Base-by-base conservation (phyloP, 2,329 filamentous ascomycete genomes). In the Rhinocladiella similis region DNA sequence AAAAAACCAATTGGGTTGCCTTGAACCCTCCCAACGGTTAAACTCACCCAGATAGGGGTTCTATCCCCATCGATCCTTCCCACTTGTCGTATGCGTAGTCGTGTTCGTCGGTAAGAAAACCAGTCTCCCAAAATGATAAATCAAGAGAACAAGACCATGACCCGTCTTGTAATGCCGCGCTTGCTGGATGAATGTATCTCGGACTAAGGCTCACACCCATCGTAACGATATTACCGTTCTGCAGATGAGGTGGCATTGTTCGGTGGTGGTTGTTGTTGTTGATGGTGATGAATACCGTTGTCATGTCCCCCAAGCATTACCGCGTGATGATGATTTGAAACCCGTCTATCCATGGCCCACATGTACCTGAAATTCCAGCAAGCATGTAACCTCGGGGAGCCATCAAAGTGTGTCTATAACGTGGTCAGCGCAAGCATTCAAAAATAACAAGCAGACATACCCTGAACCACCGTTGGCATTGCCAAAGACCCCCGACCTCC, bases 331-430 rank as follows among this genome's bases (percentile, higher is more conserved):
- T 85, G 54, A 96, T 79, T 7, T 89, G 88, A 70, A 97, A 90
- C 3, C 89, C 89, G 70, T 96, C 91, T 19, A 97, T 76, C 90
- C 90, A 96, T 47, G 82, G 71, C 36, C 81, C 91, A 67, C 86
- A 90, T 50, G 89, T 90, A 54, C 94, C 94, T 10, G 90, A 88
- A 61, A 97, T 81, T 57, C 94, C 94, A 59, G 89, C 92, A 68
- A 97, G 87, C 63, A 81, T 90, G 75, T 94, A 97, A 47, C 93
- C 93, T 64, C 89, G 82, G 10, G 94, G 94, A 50, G 93, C 91
- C 65, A 97, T 89, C 59, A 99, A 80, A 33, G 87, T 94, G 71
- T 92, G 88, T 61, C 93, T 97, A 7, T 35, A 1, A 39, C 14
- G 48, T 38, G 9, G 25, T 60, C 45, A 61, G 55, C 39, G 18